Conservation (phyloP, 1,139 yeast genomes). For the Hansenula sp. region DNA sequence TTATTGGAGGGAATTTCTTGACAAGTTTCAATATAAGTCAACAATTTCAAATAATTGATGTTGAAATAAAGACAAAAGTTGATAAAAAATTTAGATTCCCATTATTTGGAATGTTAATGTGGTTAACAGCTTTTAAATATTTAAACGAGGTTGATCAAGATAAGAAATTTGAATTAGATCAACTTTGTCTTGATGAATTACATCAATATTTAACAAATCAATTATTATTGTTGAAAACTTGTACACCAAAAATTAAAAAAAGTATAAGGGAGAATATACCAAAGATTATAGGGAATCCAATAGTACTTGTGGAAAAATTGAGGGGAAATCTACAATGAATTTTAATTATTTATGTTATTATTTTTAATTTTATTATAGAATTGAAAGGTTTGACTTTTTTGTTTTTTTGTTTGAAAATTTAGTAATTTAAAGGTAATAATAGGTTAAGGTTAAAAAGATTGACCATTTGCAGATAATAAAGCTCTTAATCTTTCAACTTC, state of each 20-base stretch:
- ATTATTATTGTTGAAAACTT: too few relatives aligned
- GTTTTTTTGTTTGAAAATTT: background rate
- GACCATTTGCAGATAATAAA: slow-evolving; percentile 30
- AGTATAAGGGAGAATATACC: too few relatives aligned
- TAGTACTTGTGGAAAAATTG: too few relatives aligned
- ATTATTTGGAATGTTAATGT: slow-evolving; percentile 62
- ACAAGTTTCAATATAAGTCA: slow-evolving; percentile 59
- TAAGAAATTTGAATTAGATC: slow-evolving; percentile 6
- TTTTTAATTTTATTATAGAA: too few relatives aligned
- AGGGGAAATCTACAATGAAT: too few relatives aligned
- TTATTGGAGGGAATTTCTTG: slow-evolving; percentile 84
- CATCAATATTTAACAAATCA: too few relatives aligned
- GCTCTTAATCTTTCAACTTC: slow-evolving; percentile 58
- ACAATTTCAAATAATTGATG: slow-evolving; percentile 56
- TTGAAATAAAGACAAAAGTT: slow-evolving; percentile 69
- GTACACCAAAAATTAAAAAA: too few relatives aligned
- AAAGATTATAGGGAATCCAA: too few relatives aligned
- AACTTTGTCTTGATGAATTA: too few relatives aligned
- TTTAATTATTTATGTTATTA: too few relatives aligned
- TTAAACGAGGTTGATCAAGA: slow-evolving; percentile 5
- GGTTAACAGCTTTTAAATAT: slow-evolving; percentile 38
- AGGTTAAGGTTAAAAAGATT: background rate
- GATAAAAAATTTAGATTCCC: slow-evolving; percentile 80
- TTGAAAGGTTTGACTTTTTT: too few relatives aligned
- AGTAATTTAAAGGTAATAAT: background rate